phyloP scores from a whole-genome alignment of 2,329 filamentous ascomycete species.

The Diaporthe citrichinensis region DNA sequence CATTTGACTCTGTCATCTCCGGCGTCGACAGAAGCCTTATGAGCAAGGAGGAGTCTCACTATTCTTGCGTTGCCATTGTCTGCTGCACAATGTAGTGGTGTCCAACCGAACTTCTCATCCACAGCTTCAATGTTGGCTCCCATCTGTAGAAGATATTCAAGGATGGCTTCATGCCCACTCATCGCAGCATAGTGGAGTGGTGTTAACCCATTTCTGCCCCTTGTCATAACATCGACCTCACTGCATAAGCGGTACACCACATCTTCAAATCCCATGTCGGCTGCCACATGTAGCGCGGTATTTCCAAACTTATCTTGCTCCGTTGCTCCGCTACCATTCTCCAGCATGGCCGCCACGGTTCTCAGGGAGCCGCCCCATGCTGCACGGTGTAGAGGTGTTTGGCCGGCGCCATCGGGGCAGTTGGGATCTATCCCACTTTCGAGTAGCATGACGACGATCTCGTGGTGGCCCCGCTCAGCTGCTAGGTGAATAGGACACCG shows the following conservation, averaged over 20 bases:
- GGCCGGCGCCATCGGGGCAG: background rate
- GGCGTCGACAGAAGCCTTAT: background rate
- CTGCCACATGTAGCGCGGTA: conserved; percentile 11
- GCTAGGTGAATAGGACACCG: conserved; percentile 13
- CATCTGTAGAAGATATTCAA: background rate
- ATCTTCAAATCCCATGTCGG: conserved; percentile 21
- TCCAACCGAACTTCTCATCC: background rate
- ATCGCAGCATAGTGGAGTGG: conserved; percentile 11
- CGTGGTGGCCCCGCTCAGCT: conserved; percentile 12
- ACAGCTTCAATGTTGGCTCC: background rate
- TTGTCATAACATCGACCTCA: background rate
- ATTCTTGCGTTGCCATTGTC: background rate
- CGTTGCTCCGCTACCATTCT: background rate
- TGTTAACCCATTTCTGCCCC: conserved; percentile 7
- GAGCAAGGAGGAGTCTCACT: background rate
- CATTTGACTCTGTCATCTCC: background rate
- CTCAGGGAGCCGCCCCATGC: conserved; percentile 12
- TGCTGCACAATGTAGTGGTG: conserved; percentile 8
- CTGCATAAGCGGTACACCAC: conserved; percentile 6
- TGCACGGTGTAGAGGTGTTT: conserved; percentile 19
- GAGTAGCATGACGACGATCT: background rate
- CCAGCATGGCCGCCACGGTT: conserved; percentile 4
- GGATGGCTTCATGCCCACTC: background rate
- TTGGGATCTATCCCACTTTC: conserved; percentile 1
- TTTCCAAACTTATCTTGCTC: background rate